Evolutionary conservation across 2,329 filamentous ascomycete species (phyloP).

Genomic region (Aquanectria penicillioides): DNA sequence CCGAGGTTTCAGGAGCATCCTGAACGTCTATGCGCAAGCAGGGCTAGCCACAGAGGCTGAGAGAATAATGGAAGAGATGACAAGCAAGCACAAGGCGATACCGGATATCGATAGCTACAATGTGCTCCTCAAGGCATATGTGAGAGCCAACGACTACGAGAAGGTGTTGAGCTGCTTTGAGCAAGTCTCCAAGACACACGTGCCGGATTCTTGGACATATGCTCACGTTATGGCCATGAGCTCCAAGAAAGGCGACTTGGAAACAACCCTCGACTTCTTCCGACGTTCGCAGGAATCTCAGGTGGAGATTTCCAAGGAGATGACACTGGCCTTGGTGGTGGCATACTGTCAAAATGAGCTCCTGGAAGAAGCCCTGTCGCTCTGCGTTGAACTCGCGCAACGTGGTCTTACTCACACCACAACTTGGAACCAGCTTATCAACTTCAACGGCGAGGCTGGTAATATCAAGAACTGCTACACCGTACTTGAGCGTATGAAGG

Average conservation of each 20-base stretch:
- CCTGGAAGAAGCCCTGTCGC: constrained; percentile 48
- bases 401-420: constrained; percentile 63
- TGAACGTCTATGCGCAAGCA: constrained; percentile 76
- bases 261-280: constrained; percentile 73
- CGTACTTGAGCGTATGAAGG: constrained; percentile 60
- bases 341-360: constrained; percentile 65
- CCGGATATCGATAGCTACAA: constrained; percentile 78
- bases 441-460: constrained; percentile 72
- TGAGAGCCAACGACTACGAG: constrained; percentile 72
- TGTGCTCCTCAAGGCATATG: constrained; percentile 77
- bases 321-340: constrained; percentile 73
- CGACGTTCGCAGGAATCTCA: constrained; percentile 65
- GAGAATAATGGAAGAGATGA: constrained; percentile 71
- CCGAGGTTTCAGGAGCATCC: constrained; percentile 63
- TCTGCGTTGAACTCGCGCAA: constrained; percentile 60
- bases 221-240: constrained; percentile 79
- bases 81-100: constrained; percentile 60
- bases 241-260: constrained; percentile 77
- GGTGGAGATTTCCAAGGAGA: constrained; percentile 62
- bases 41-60: constrained; percentile 71
- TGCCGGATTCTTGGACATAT: constrained; percentile 73
- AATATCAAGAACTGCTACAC: constrained; percentile 60
- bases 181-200: constrained; percentile 59
- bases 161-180: constrained; percentile 73
- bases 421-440: constrained; percentile 83